Conservation (phyloP, 169 alveolate species). For the Plasmodium vivax region DNA sequence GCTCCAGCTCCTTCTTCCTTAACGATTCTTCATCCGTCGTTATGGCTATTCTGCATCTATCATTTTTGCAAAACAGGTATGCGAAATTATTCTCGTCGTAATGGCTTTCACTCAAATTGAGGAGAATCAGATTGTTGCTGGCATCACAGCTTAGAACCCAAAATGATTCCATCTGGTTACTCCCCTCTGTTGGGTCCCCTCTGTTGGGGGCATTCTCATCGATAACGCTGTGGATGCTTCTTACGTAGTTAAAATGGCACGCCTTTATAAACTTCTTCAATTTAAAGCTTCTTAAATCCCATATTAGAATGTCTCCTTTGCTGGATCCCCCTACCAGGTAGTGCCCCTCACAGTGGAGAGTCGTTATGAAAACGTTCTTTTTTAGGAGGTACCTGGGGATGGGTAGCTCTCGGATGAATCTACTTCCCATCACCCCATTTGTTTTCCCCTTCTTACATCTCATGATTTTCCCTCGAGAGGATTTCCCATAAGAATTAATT, state of each 20-base stretch:
- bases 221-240: constrained; percentile 68
- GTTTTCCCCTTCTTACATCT: neutral
- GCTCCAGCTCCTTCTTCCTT: neutral
- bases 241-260: constrained; percentile 55
- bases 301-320: constrained; percentile 58
- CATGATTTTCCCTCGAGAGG: neutral
- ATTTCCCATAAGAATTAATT: constrained; percentile 37
- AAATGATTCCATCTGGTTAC: neutral
- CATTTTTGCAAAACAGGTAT: constrained; percentile 61
- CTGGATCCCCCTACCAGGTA: constrained; percentile 48
- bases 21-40: constrained; percentile 24
- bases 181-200: neutral
- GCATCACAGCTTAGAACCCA: constrained; percentile 56
- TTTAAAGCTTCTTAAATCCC: constrained; percentile 17
- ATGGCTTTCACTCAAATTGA: constrained; percentile 21
- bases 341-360: constrained; percentile 1
- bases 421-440: neutral
- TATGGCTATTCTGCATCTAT: constrained; percentile 34
- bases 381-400: neutral
- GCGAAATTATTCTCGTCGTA: neutral
- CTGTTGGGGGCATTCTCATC: constrained; percentile 7
- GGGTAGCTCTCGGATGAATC: constrained; percentile 2
- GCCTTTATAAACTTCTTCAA: constrained; percentile 21
- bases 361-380: constrained; percentile 33
- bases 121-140: constrained; percentile 16